Evolutionary conservation across 306 rosid species (phyloP).

Genomic region (Lathyrus oleraceus): DNA sequence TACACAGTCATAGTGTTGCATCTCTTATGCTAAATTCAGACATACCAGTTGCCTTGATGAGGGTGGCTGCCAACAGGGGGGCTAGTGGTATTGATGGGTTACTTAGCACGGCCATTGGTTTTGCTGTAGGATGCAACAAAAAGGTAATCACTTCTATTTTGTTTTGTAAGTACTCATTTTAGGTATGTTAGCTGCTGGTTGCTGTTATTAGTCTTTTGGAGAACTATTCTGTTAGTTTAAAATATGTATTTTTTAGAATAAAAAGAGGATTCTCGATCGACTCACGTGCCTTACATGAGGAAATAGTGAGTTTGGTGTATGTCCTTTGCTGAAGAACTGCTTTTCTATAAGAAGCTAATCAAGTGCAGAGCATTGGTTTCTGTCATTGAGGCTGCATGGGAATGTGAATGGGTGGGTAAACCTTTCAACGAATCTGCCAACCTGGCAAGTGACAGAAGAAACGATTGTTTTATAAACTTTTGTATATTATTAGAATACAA

Average conservation of each 20-base stretch:
- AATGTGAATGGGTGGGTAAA: slow-evolving; percentile 2
- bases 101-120: slow-evolving; percentile 93
- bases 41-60: slow-evolving; percentile 59
- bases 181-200: slow-evolving; percentile 21
- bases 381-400: slow-evolving; percentile 1
- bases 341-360: neutral
- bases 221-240: slow-evolving; percentile 25
- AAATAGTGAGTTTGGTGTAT: neutral
- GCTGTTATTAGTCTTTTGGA: slow-evolving; percentile 11
- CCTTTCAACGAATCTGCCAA: neutral
- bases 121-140: slow-evolving; percentile 86
- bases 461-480: too few species aligned
- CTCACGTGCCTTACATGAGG: neutral
- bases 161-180: slow-evolving; percentile 29
- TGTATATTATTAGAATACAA: too few species aligned
- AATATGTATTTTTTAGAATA: neutral
- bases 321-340: neutral
- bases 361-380: slow-evolving; percentile 4
- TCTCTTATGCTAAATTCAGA: slow-evolving; percentile 50
- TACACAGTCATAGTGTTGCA: slow-evolving; percentile 39
- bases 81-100: slow-evolving; percentile 98
- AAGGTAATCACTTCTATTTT: slow-evolving; percentile 47
- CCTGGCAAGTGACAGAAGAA: too few species aligned
- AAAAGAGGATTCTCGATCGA: neutral
- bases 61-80: slow-evolving; percentile 89